Base-by-base conservation (phyloP, 2,329 filamentous ascomycete species). In the Aspergillus quadricinctus region DNA sequence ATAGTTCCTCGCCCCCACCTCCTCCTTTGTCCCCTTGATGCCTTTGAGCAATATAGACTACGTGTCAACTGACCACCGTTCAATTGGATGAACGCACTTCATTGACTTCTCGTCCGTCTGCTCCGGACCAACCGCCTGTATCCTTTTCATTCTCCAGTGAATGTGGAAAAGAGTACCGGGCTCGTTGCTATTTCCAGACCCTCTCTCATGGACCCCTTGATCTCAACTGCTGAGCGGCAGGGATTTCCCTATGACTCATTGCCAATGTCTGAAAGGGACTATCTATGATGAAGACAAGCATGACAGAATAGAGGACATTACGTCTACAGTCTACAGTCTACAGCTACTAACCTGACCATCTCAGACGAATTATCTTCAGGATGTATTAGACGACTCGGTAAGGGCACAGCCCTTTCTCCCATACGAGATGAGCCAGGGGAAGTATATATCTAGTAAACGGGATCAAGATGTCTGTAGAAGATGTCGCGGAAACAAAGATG, bases 21-120 rank as follows among this genome's bases (percentile, higher is more conserved):
- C 25, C 31, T 59, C 46, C 57, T 10, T 55, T 58, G 57, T 41
- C 29, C 48, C 11, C 31, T 35, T 35, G 11, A 35, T 6, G 5
- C 31, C 11, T 35, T 14, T 35, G 14, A 35, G 31, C 31, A 35
- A 14, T 17, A 35, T 29, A 29, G 28, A 1, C 28, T 31, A 31
- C 11, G 29, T 31, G 29, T 31, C 29, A 14, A 31, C 29, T 31
- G 29, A 14, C 11, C 29, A 17, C 5, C 14, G 31, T 35, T 35
- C 31, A 17, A 14, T 17, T 17, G 11, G 4, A 35, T 35, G 31
- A 14, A 37, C 31, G 14, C 31, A 17, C 31, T 37, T 14, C 14
- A 5, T 37, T 17, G 14, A 37, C 31, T 17, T 17, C 14, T 17
- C 17, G 14, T 37, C 31, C 14, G 31, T 14, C 31, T 17, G 5